Base-by-base conservation (phyloP, 805 yeast species). In the Candida manassasensis region DNA sequence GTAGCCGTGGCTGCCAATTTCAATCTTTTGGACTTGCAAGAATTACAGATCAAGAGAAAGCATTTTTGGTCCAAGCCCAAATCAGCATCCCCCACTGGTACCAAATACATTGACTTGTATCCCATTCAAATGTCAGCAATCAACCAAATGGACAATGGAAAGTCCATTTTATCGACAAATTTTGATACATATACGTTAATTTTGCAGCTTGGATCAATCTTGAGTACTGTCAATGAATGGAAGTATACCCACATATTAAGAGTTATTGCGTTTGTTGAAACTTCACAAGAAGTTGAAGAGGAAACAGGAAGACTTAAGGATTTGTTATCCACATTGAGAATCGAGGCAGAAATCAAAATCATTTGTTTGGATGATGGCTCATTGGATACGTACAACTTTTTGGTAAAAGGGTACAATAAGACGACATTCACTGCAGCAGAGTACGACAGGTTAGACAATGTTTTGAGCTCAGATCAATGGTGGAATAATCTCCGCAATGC, bases 51-150 rank as follows among this genome's bases (percentile, higher is more conserved):
- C 8, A 16, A 19, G 19, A 19, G 24, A 18, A 27, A 33, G 16
- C 34, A 40, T 33, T 33, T 40, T 17, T 48, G 49, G 50, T 38
- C 47, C 4, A 37, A 37, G 26, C 39, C 42, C 18, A 36, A 46
- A 12, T 21, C 19, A 2, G 26, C 34, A 13, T 19, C 24, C 6
- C 13, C 50, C 1, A 49, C 58, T 13, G 26, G 26, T 18, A 71
- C 69, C 41, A 69, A 72, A 43, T 81, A 65, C 45, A 88, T 93
- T 49, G 99, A 93, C 55, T 61, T 93, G 25, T 93, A 94, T 56
- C 98, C 99, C 0, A 89, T 93, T 45, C 98, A 93, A 51, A 93
- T 93, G 97, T 81, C 94, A 3, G 90, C 95, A 0, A 78, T 80
- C 28, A 76, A 86, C 34, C 69, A 77, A 30, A 77, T 81, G 37